These are phyloP conservation scores for Capsaspora owczarzaki DNA, from an alignment of 78 protist genomes.

Conservation along the genomic window DNA sequence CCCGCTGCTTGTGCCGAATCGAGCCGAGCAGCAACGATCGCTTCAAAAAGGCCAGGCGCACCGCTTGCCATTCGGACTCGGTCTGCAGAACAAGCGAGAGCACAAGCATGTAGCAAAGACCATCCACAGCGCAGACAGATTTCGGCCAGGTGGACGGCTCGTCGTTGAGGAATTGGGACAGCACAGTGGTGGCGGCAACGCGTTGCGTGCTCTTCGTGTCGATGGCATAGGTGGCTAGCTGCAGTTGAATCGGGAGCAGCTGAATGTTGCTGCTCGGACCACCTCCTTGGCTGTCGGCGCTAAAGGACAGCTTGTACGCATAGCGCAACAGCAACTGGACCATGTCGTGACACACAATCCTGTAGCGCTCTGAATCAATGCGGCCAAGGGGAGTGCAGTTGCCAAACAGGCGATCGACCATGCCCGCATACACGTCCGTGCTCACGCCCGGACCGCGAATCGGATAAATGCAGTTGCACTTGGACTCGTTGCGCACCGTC, in stretches of 20 bases:
- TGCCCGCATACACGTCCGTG: conserved; percentile 17
- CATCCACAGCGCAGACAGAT: neutral
- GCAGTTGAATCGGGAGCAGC: conserved; percentile 49
- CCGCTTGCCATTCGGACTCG: neutral
- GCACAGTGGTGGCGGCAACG: neutral
- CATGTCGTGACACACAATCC: conserved; percentile 50
- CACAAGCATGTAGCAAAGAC: neutral
- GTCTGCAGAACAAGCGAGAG: neutral
- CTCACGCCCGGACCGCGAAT: conserved; percentile 37
- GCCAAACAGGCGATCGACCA: conserved; percentile 27
- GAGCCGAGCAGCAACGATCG: neutral
- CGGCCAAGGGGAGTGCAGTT: conserved; percentile 12
- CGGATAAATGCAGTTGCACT: conserved; percentile 70
- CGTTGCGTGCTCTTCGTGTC: conserved; percentile 30
- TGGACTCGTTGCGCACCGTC: conserved; percentile 66
- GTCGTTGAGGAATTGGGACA: neutral
- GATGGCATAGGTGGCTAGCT: conserved; percentile 45
- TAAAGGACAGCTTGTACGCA: conserved; percentile 44
- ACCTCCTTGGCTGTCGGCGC: conserved; percentile 55
- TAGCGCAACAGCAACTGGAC: conserved; percentile 26
- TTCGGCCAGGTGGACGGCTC: neutral
- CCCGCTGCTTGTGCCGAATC: no score
- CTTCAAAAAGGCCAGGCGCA: neutral
- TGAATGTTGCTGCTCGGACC: conserved; percentile 55
- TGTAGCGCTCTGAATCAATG: conserved; percentile 15